Evolutionary conservation across 148 eudicot species (phyloP).

Genomic region (Fagopyrum homotropicum): DNA sequence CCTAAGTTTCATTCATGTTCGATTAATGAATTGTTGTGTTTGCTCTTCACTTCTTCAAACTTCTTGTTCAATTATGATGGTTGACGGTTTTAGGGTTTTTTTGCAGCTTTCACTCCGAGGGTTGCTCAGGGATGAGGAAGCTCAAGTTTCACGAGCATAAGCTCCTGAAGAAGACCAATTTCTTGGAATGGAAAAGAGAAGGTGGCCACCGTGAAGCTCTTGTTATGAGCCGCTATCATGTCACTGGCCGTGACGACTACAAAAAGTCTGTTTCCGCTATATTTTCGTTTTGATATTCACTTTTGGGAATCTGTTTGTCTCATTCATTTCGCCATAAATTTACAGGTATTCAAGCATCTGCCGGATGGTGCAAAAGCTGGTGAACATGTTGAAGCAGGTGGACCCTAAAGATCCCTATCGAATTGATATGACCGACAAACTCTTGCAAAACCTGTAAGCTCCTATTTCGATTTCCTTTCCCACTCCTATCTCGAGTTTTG

Average conservation of each 20-base stretch:
- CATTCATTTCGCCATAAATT: neutral
- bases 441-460: slow-evolving; percentile 86
- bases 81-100: too few relatives aligned
- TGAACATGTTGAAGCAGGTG: slow-evolving; percentile 81
- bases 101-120: too few relatives aligned
- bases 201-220: slow-evolving; percentile 65
- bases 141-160: slow-evolving; percentile 76
- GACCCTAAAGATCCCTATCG: slow-evolving; percentile 75
- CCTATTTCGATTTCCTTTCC: neutral
- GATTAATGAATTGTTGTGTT: too few relatives aligned
- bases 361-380: slow-evolving; percentile 78
- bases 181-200: slow-evolving; percentile 91
- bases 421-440: slow-evolving; percentile 72
- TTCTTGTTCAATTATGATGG: too few relatives aligned
- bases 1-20: too few relatives aligned
- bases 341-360: slow-evolving; percentile 29
- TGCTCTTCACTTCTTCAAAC: too few relatives aligned
- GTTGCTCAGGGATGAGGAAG: slow-evolving; percentile 48
- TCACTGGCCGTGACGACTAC: slow-evolving; percentile 87
- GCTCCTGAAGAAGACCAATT: slow-evolving; percentile 54
- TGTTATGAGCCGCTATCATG: slow-evolving; percentile 76
- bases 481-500: too few relatives aligned
- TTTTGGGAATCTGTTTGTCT: neutral
- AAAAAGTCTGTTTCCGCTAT: slow-evolving; percentile 45
- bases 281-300: slow-evolving; percentile 10